phyloP scores from a whole-genome alignment of 306 rosid genomes.

The Astragalus glycyphyllos region DNA sequence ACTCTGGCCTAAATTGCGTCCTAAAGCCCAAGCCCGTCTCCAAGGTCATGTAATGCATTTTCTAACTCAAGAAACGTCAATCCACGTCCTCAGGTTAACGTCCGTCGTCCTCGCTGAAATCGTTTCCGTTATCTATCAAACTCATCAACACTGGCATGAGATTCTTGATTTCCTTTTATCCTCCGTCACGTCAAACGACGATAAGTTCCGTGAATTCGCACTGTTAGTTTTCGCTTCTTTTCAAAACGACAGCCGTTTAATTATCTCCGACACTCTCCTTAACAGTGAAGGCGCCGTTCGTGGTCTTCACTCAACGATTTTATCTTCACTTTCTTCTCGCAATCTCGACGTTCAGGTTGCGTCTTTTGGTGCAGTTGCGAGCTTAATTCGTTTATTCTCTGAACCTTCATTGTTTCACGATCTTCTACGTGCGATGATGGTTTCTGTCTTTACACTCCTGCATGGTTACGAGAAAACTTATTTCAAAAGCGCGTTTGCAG shows the following conservation, averaged over 20 bases:
- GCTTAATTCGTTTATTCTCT: constrained; percentile 35
- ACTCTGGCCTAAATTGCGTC: constrained; percentile 42
- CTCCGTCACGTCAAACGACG: constrained; percentile 17
- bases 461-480: constrained; percentile 31
- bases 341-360: constrained; percentile 40
- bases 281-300: neutral
- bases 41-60: constrained; percentile 40
- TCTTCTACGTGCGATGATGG: constrained; percentile 51
- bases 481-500: constrained; percentile 40
- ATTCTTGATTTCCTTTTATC: constrained; percentile 25
- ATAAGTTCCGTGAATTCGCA: constrained; percentile 31
- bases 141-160: constrained; percentile 41
- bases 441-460: constrained; percentile 43
- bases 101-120: constrained; percentile 37
- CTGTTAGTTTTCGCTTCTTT: constrained; percentile 34
- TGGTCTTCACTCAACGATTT: constrained; percentile 19
- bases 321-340: constrained; percentile 19
- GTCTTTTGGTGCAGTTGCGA: constrained; percentile 40
- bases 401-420: constrained; percentile 48
- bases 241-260: constrained; percentile 9
- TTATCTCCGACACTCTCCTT: neutral
- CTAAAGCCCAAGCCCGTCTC: constrained; percentile 42
- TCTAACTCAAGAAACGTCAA: constrained; percentile 37
- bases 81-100: constrained; percentile 39
- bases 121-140: constrained; percentile 23